Base-by-base conservation (phyloP, 495 filamentous ascomycete genomes). In the Usnea hakonensis region DNA sequence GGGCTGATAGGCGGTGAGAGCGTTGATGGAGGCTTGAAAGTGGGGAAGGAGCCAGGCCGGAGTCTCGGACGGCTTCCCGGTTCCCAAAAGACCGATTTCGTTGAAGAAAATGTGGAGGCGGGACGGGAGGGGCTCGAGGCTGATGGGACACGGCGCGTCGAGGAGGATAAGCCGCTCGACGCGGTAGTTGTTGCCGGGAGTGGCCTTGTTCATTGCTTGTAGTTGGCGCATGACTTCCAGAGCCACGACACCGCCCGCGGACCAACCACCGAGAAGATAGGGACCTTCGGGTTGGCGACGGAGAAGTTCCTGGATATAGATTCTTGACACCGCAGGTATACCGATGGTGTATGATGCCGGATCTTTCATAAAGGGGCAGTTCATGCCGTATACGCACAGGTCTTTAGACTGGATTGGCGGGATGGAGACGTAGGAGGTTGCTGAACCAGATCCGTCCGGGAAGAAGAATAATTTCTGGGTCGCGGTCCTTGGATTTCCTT, bases 231-330 rank as follows among this genome's bases (percentile, higher is more conserved):
- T 83, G 37, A 88, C 87, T 69, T 94, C 90, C 69, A 89, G 95
- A 32, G 91, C 91, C 64, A 90, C 85, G 30, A 94, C 88, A 53
- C 91, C 91, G 57, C 91, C 91, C 14, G 90, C 90, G 21, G 87
- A 90, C 91, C 91, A 96, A n/a, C 80, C 86, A 56, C 83, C 84
- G 37, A 87, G 73, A 65, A 80, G 76, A 73, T 87, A 87, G 6
- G 84, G 84, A 3, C 90, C 90, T 50, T 85, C 79, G 1, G 90
- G 84, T 74, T 90, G 79, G 56, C 88, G 84, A 64, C 89, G 82
- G 8, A 82, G 86, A 63, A 89, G 86, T 68, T 87, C 78, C 30
- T 81, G 79, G 14, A 87, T 71, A 65, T 85, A 86, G 26, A 80
- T 73, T 16, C 76, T 72, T 38, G 81, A 80, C 32, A 83, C 70